phyloP scores from a whole-genome alignment of 2,329 filamentous ascomycete species.

The Neofusicoccum parvum region DNA sequence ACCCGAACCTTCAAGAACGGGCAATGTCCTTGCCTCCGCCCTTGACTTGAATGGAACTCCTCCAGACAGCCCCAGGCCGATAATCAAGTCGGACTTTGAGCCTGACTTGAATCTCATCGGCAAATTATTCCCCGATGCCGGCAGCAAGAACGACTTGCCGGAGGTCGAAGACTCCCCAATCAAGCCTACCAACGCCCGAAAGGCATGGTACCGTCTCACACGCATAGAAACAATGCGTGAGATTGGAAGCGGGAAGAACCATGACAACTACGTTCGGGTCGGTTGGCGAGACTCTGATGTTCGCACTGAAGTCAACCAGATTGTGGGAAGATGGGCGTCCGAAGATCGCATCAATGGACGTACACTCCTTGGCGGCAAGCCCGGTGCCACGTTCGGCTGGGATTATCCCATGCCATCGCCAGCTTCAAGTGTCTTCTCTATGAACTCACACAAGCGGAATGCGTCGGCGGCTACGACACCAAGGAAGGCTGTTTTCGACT shows the following conservation, averaged over 20 bases:
- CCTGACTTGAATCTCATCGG: slow-evolving; percentile 30
- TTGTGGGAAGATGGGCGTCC: slow-evolving; percentile 38
- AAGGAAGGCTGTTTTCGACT: slow-evolving; percentile 2
- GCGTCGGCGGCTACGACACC: slow-evolving; percentile 1
- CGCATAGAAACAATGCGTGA: slow-evolving; percentile 42
- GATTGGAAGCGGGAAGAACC: slow-evolving; percentile 36
- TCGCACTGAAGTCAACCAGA: slow-evolving; percentile 37
- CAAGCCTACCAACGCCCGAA: slow-evolving; percentile 37
- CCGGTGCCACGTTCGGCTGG: slow-evolving; percentile 42
- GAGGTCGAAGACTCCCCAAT: slow-evolving; percentile 35
- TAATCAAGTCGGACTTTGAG: slow-evolving; percentile 13
- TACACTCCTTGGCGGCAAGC: slow-evolving; percentile 28
- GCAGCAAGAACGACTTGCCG: slow-evolving; percentile 19
- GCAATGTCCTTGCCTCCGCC: not conserved
- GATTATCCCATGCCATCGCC: slow-evolving; percentile 28
- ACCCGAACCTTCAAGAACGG: not conserved
- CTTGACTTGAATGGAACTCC: not conserved
- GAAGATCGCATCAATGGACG: slow-evolving; percentile 42
- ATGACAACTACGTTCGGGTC: slow-evolving; percentile 42
- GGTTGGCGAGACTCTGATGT: slow-evolving; percentile 39
- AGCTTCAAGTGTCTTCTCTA: slow-evolving; percentile 12
- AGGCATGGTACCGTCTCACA: slow-evolving; percentile 44
- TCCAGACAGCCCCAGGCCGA: not conserved
- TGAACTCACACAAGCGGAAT: slow-evolving; percentile 13
- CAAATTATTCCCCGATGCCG: slow-evolving; percentile 31